phyloP scores from a whole-genome alignment of 1,284 basidiomycete species.

The Trichosporon sp. region DNA sequence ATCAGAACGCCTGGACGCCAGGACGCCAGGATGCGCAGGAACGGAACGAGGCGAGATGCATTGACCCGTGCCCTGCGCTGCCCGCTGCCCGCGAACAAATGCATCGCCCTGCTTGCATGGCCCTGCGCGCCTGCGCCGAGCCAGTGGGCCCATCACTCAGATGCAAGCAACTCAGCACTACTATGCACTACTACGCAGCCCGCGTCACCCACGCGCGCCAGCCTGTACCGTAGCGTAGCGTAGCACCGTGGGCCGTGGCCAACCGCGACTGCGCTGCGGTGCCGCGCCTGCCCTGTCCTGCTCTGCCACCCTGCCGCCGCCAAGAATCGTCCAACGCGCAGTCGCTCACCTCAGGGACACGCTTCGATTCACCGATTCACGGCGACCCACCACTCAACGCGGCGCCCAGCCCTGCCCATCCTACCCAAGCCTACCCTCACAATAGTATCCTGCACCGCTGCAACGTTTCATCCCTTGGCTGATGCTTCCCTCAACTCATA shows the following conservation, averaged over 20 bases:
- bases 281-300: neutral
- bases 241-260: too few relatives aligned
- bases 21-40: neutral
- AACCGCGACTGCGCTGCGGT: neutral
- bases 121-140: too few relatives aligned
- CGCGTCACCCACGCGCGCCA: too few relatives aligned
- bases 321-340: neutral
- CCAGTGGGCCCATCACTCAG: too few relatives aligned
- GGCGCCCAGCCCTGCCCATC: too few relatives aligned
- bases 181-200: neutral
- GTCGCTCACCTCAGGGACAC: neutral
- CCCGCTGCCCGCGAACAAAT: neutral
- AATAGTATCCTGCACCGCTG: neutral
- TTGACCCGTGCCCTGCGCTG: too few relatives aligned
- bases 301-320: too few relatives aligned
- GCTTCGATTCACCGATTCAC: neutral
- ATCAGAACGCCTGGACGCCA: neutral
- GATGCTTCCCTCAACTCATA: neutral
- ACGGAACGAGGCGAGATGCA: too few relatives aligned
- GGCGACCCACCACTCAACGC: constrained; percentile 10
- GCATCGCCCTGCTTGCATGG: neutral
- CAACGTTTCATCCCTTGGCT: neutral
- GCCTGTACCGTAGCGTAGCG: too few relatives aligned
- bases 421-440: neutral
- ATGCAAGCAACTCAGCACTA: too few relatives aligned